Percentiles rank a stretch among this genome's conserved stretches.
These are phyloP conservation scores for Peltaster fructicola DNA, from an alignment of 2,329 filamentous ascomycete species.

Conservation along the genomic window DNA sequence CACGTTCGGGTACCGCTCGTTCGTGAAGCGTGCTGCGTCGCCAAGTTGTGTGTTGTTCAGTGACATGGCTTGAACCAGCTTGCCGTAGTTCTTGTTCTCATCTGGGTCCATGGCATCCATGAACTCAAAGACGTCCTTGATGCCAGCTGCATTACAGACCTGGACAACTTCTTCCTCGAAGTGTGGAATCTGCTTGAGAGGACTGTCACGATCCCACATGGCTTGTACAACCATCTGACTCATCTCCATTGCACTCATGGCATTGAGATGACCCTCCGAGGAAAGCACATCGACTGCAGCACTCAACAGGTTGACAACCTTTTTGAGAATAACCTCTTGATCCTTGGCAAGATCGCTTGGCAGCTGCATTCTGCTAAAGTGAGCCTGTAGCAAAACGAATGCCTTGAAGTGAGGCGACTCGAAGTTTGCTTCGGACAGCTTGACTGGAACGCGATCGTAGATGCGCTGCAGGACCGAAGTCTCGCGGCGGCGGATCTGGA, in stretches of 20 bases:
- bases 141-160: constrained; percentile 59
- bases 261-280: constrained; percentile 88
- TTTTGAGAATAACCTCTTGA: constrained; percentile 71
- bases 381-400: constrained; percentile 89
- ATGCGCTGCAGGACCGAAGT: constrained; percentile 74
- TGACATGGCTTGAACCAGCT: constrained; percentile 59
- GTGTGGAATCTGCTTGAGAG: constrained; percentile 93
- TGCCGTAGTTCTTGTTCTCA: constrained; percentile 67
- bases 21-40: constrained; percentile 87
- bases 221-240: constrained; percentile 97
- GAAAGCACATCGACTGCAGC: constrained; percentile 90
- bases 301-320: constrained; percentile 72
- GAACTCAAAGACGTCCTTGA: constrained; percentile 93
- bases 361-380: constrained; percentile 93
- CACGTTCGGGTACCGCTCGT: constrained; percentile 88
- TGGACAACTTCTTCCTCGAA: constrained; percentile 73
- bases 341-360: constrained; percentile 92
- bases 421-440: constrained; percentile 72
- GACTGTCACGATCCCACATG: constrained; percentile 97
- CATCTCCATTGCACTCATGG: constrained; percentile 98
- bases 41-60: constrained; percentile 67
- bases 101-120: constrained; percentile 98
- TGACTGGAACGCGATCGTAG: constrained; percentile 86
- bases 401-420: constrained; percentile 98
- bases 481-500: constrained; percentile 88